Evolutionary conservation across 2,329 filamentous ascomycete genomes (phyloP).

Genomic region (Penicillium palitans): DNA sequence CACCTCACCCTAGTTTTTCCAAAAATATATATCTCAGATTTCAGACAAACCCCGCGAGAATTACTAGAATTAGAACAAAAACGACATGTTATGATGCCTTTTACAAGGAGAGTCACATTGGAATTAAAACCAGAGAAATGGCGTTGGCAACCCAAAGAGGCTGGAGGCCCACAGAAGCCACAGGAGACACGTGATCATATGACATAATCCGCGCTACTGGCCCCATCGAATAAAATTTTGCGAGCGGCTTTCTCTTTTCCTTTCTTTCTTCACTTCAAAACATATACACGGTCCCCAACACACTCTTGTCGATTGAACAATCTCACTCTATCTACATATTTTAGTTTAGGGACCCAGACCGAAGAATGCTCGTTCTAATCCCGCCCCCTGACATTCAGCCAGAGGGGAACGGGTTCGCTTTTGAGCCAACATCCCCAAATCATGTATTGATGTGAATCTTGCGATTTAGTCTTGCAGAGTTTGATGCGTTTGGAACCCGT

Average conservation of each 20-base stretch:
- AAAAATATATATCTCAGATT: neutral
- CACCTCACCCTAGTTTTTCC: neutral
- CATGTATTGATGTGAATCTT: neutral
- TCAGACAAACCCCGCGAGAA: neutral
- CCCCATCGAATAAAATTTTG: slow-evolving; percentile 6
- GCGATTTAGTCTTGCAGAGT: neutral
- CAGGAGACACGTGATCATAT: neutral
- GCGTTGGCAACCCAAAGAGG: neutral
- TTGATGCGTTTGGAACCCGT: neutral
- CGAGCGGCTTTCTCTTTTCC: slow-evolving; percentile 20
- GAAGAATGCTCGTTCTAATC: slow-evolving; percentile 48
- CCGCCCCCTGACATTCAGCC: slow-evolving; percentile 34
- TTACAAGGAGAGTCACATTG: neutral
- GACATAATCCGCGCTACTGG: slow-evolving; percentile 11
- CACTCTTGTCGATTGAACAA: slow-evolving; percentile 46
- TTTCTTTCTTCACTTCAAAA: slow-evolving; percentile 28
- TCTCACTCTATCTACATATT: slow-evolving; percentile 45
- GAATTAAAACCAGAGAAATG: neutral
- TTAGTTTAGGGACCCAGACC: slow-evolving; percentile 44
- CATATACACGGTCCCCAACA: slow-evolving; percentile 46
- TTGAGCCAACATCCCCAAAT: slow-evolving; percentile 43
- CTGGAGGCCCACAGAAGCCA: neutral
- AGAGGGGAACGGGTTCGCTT: slow-evolving; percentile 47
- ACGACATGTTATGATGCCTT: too few relatives aligned
- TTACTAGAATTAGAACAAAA: too few relatives aligned